Evolutionary conservation across 495 filamentous ascomycete genomes (phyloP).

Genomic region (Venustampulla echinocandica): DNA sequence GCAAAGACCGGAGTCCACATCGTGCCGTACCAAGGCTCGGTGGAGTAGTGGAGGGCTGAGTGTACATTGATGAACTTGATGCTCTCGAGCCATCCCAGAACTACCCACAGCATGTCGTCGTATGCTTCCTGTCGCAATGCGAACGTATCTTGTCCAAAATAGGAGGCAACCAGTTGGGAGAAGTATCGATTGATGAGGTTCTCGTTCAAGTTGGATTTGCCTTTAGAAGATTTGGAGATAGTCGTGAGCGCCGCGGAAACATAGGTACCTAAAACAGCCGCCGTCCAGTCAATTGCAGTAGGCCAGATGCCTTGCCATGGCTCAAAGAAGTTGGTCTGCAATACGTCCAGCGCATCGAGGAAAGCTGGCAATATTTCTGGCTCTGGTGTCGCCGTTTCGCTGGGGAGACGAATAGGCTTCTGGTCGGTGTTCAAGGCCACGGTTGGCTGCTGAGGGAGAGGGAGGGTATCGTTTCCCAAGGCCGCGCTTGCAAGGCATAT

Average conservation of each 20-base stretch:
- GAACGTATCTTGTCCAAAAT: conserved; percentile 80
- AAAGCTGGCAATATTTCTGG: conserved; percentile 27
- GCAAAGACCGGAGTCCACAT: conserved; percentile 74
- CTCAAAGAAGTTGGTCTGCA: conserved; percentile 73
- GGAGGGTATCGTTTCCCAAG: not conserved
- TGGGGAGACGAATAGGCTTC: not conserved
- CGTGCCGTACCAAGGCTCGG: conserved; percentile 56
- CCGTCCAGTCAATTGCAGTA: conserved; percentile 85
- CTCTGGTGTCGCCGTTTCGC: not conserved
- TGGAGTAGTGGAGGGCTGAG: conserved; percentile 19
- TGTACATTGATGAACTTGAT: conserved; percentile 66
- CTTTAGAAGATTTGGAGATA: conserved; percentile 40
- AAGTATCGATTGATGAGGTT: conserved; percentile 81
- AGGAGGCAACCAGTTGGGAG: conserved; percentile 62
- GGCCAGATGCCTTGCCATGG: conserved; percentile 79
- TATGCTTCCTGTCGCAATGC: conserved; percentile 71
- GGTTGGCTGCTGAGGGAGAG: not conserved
- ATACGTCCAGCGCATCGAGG: conserved; percentile 54
- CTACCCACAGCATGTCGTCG: conserved; percentile 97
- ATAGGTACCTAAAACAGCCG: conserved; percentile 76
- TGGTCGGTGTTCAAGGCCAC: not conserved
- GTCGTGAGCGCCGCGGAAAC: conserved; percentile 60
- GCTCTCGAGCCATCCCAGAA: conserved; percentile 81
- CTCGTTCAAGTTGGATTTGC: conserved; percentile 42
- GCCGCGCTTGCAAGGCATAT: not conserved